Conservation (phyloP, 208 protist genomes). For the Blechomonas ayalai region DNA sequence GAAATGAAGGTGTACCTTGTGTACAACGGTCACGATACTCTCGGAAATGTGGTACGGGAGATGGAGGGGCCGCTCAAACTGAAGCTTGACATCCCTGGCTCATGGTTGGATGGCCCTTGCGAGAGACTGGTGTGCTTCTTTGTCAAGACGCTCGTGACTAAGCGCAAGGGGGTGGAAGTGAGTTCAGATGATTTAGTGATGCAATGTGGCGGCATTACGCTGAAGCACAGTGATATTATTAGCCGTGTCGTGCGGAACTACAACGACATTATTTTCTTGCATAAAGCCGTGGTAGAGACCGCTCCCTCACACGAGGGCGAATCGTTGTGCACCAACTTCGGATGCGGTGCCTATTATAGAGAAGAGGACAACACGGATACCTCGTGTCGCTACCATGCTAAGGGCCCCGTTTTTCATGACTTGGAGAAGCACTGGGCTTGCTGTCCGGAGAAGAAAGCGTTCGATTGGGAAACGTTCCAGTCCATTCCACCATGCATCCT, state of each 20-base stretch:
- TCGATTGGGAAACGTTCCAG: slow-evolving; percentile 82
- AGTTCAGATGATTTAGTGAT: slow-evolving; percentile 27
- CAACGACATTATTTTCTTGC: slow-evolving; percentile 63
- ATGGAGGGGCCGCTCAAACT: slow-evolving; percentile 5
- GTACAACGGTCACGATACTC: slow-evolving; percentile 3
- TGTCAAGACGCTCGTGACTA: slow-evolving; percentile 21
- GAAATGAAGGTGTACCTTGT: slow-evolving; percentile 15
- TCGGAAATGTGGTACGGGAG: background rate
- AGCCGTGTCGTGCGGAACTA: slow-evolving; percentile 45
- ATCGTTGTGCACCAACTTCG: slow-evolving; percentile 70
- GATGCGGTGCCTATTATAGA: slow-evolving; percentile 63
- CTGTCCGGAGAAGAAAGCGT: slow-evolving; percentile 54
- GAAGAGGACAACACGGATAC: slow-evolving; percentile 62
- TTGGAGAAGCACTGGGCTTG: slow-evolving; percentile 81
- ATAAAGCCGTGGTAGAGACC: slow-evolving; percentile 17
- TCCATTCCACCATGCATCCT: slow-evolving; percentile 51
- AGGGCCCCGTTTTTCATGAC: slow-evolving; percentile 79
- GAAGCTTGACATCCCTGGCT: slow-evolving; percentile 32
- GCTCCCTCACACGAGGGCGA: slow-evolving; percentile 20
- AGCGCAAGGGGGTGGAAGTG: slow-evolving; percentile 12
- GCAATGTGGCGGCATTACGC: slow-evolving; percentile 39
- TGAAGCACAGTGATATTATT: slow-evolving; percentile 36
- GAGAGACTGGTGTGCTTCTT: slow-evolving; percentile 24
- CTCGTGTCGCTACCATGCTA: slow-evolving; percentile 54
- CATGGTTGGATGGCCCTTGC: slow-evolving; percentile 30